Evolutionary conservation across 129 eudicot genomes (phyloP).

Genomic region (Cynara cardunculus): DNA sequence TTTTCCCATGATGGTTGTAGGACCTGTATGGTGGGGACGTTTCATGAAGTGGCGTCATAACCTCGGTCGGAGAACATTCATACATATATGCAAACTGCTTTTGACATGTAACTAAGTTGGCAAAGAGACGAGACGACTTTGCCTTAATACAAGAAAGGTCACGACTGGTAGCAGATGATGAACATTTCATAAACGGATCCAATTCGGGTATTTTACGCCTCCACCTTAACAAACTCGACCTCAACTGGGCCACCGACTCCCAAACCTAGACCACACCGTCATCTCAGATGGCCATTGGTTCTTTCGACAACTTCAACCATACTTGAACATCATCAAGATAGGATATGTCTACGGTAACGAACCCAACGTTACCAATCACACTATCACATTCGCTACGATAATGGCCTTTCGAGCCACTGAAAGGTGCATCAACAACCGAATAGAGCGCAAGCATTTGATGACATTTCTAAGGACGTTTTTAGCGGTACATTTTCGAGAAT

Average conservation of each 20-base stretch:
- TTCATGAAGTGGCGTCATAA: no score
- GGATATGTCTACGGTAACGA: slow-evolving; percentile 49
- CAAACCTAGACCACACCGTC: slow-evolving; percentile 35
- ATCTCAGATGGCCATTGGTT: slow-evolving; percentile 66
- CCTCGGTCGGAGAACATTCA: no score
- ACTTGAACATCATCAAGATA: slow-evolving; percentile 26
- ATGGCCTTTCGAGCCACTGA: slow-evolving; percentile 36
- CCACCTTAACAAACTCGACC: slow-evolving; percentile 47
- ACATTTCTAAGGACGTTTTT: slow-evolving; percentile 44
- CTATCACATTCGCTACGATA: slow-evolving; percentile 29
- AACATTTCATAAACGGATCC: slow-evolving; percentile 20
- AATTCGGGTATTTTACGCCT: slow-evolving; percentile 33
- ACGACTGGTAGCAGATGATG: no score
- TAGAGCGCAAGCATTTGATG: slow-evolving; percentile 21
- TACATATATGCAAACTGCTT: no score
- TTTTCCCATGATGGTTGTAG: no score
- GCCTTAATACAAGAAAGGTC: no score
- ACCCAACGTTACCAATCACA: slow-evolving; percentile 29
- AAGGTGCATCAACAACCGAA: slow-evolving; percentile 29
- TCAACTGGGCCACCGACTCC: slow-evolving; percentile 31
- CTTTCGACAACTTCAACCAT: slow-evolving; percentile 29
- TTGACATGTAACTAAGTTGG: no score
- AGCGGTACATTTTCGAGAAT: slow-evolving; percentile 49
- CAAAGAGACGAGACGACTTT: slow-evolving; percentile 31
- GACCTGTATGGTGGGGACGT: no score